Base-by-base conservation (phyloP, 2,329 filamentous ascomycete species). In the Fusarium siculi region DNA sequence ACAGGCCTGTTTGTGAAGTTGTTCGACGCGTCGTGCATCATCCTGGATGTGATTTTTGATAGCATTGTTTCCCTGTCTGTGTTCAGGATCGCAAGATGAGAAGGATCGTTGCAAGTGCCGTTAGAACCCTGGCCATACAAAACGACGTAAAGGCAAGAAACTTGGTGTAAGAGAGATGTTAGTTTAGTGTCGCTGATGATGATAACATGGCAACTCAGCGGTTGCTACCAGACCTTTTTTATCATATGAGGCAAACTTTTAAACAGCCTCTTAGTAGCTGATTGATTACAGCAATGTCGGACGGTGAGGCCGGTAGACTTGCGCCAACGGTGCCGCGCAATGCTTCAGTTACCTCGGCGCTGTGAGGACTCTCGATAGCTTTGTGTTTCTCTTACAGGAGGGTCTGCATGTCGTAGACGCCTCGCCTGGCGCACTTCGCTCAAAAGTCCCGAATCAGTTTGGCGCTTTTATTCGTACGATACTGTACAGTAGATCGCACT, bases 101-200 rank as follows among this genome's bases (percentile, higher is more conserved):
- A 57, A 68, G 68, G 71, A 77, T 77, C 63, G 63, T 65, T 73
- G 64, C 66, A 73, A 78, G 68, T 78, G 76, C 74, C 72, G 74
- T 66, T 11, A 34, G 25, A 59, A 68, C 61, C 76, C 68, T 74
- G 70, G 60, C 56, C 36, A 47, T 46, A 37, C 40, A 53, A 56
- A 42, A 36, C 40, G 7, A 39, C 23, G 14, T 28, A 36, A 40
- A 28, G 21, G 15, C 34, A n/a, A 54, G n/a, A 47, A 69, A 46
- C 40, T 53, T 69, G 66, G n/a, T 43, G 32, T 44, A 34, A 54
- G 44, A 67, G 43, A 40, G 42, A 50, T 58, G 57, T 39, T 40
- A 63, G 64, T 70, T 42, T 39, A 63, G 53, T 64, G 59, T 65
- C 54, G 67, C 56, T 67, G 63, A 66, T 53, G 66, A 63, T 53